Evolutionary conservation across 805 yeast species (phyloP).

Genomic region (Teunomyces atbi): DNA sequence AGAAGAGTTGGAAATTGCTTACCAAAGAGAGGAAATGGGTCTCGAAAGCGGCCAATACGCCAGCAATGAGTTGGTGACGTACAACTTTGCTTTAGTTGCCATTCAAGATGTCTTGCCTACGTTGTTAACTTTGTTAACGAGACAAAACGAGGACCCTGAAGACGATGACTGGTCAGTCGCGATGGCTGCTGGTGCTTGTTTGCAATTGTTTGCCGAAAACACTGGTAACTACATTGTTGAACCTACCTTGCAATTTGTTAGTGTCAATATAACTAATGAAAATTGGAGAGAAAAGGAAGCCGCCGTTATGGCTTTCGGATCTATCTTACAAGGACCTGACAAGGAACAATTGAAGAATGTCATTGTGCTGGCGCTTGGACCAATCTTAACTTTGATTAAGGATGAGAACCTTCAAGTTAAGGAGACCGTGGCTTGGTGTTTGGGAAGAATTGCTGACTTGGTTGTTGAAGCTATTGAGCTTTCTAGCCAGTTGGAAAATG

Average conservation of each 20-base stretch:
- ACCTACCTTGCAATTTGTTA: slow-evolving; percentile 83
- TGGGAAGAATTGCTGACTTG: slow-evolving; percentile 91
- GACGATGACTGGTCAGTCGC: slow-evolving; percentile 98
- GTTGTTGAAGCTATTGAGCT: slow-evolving; percentile 74
- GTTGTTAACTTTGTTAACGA: slow-evolving; percentile 69
- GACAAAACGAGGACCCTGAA: slow-evolving; percentile 90
- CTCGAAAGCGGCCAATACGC: slow-evolving; percentile 35
- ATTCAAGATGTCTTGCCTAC: slow-evolving; percentile 85
- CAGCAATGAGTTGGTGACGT: slow-evolving; percentile 47
- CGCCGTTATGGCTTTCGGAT: slow-evolving; percentile 98
- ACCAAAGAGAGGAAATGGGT: slow-evolving; percentile 62
- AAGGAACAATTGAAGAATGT: slow-evolving; percentile 62
- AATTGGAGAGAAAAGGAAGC: slow-evolving; percentile 92
- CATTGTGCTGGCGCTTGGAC: slow-evolving; percentile 78
- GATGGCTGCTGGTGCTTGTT: slow-evolving; percentile 98
- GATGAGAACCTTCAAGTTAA: slow-evolving; percentile 83
- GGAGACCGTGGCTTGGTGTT: slow-evolving; percentile 98
- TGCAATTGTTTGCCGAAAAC: slow-evolving; percentile 89
- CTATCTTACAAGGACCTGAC: slow-evolving; percentile 93
- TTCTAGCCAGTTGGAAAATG: slow-evolving; percentile 61
- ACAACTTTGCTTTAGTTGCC: slow-evolving; percentile 83
- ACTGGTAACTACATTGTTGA: slow-evolving; percentile 84
- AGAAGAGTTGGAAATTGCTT: slow-evolving; percentile 81
- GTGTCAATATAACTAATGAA: slow-evolving; percentile 54
- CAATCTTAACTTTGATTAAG: slow-evolving; percentile 69